Evolutionary conservation across 2,329 filamentous ascomycete genomes (phyloP).

Genomic region (Aureobasidium subglaciale): DNA sequence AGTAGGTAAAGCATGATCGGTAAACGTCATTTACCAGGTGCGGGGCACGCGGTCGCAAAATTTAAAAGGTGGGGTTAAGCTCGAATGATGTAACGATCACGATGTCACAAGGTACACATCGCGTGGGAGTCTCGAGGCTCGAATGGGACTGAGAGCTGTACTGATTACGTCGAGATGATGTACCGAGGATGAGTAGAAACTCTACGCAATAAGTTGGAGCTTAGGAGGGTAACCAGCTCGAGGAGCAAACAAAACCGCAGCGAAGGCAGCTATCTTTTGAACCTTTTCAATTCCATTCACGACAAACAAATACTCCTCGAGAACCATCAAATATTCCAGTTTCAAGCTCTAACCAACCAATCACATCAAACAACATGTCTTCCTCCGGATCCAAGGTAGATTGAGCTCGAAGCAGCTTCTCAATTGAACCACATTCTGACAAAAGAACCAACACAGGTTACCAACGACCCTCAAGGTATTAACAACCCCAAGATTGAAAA

Average conservation of each 20-base stretch:
- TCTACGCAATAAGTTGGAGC: constrained; percentile 4
- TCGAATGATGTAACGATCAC: constrained; percentile 5
- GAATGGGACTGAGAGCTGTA: neutral
- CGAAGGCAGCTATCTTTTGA: neutral
- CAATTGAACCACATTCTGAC: neutral
- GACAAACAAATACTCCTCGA: neutral
- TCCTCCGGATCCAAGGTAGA: constrained; percentile 14
- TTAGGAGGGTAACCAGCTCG: neutral
- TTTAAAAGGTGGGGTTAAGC: neutral
- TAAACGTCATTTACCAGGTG: neutral
- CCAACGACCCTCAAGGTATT: constrained; percentile 40
- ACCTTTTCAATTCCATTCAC: neutral
- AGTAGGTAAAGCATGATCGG: neutral
- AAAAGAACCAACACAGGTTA: constrained; percentile 29
- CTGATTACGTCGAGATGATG: constrained; percentile 2
- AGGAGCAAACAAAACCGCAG: constrained; percentile 6
- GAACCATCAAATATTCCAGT: neutral
- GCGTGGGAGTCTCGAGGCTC: neutral
- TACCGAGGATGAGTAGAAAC: neutral
- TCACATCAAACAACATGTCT: constrained; percentile 3
- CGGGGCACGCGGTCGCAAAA: neutral
- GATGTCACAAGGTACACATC: neutral
- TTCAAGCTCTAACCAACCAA: neutral
- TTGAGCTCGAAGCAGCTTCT: neutral
- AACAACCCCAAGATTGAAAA: constrained; percentile 53